Evolutionary conservation across 768 basidiomycete species (phyloP), one percentile per base, ranked within the genome.

Genomic region (Lyophyllum decastes): DNA sequence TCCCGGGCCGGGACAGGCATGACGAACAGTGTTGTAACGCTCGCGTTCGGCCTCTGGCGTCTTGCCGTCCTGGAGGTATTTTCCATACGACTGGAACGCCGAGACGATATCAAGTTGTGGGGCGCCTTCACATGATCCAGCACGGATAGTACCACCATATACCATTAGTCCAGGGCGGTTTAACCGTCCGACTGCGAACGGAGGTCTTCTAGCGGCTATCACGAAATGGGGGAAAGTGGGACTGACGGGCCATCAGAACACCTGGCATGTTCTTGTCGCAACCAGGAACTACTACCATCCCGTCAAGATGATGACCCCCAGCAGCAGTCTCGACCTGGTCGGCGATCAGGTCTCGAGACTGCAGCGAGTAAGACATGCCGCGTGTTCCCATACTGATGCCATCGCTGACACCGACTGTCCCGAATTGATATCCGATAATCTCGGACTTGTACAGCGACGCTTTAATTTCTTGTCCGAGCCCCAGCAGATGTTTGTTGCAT

Each of bases 231-330:
- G 56, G 49, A 34, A 52, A 55, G 54, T 41, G 46, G 33, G 34
- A 66, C 91, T 76, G 66, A 94, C 92, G 85, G 48, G 94, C 97
- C 84, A 99, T 99, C 65, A 98, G 79, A 35, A 97, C 95, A 60
- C 97, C 97, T n/a, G 97, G 97, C 96, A 99, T 98, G 76, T 99
- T 99, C 78, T 99, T 99, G 79, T 99, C 96, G 70, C 94, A 98
- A 40, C 95, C 97, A 21, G 97, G 97, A 52, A 99, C 81, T 58
- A 94, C 94, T 38, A 98, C 94, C 90, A 97, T 92, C 40, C 94
- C 97, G 67, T 98, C 97, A 14, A 99, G 84, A 86, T 95, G 97
- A 70, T 99, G 97, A 5, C 96, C 97, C 14, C 92, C 96, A 26
- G 90, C 95, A 17, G 93, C 95, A 11, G 92, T 92, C 76, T 98